These are phyloP conservation scores for Aspergillus jensenii DNA, from an alignment of 2,329 filamentous ascomycete species.

Conservation along the genomic window DNA sequence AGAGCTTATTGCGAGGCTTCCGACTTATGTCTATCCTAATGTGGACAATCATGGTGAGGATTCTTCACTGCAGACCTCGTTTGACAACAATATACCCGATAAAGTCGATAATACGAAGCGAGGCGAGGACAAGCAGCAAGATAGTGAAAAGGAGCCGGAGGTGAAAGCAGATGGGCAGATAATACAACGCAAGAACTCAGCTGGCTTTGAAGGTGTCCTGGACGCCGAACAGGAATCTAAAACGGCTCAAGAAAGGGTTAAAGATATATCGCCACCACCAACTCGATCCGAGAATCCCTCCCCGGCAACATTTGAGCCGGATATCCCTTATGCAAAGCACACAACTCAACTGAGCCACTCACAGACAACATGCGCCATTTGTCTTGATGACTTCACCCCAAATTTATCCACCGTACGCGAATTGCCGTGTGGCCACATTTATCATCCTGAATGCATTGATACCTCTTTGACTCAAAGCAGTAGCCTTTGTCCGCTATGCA, in stretches of 20 bases:
- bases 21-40: conserved; percentile 71
- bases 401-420: conserved; percentile 74
- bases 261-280: neutral
- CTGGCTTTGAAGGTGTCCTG: neutral
- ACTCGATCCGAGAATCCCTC: neutral
- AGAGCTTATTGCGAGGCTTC: conserved; percentile 69
- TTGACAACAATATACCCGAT: neutral
- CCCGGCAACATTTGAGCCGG: neutral
- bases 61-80: neutral
- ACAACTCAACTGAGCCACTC: conserved; percentile 49
- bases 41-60: conserved; percentile 18
- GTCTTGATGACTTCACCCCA: conserved; percentile 74
- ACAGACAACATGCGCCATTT: conserved; percentile 87
- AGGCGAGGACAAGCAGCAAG: neutral
- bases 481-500: conserved; percentile 89
- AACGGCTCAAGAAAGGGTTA: neutral
- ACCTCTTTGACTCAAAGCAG: conserved; percentile 75
- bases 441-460: conserved; percentile 89
- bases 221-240: neutral
- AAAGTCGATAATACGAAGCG: neutral
- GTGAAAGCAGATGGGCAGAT: neutral
- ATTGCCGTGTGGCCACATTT: conserved; percentile 87
- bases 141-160: neutral
- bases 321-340: conserved; percentile 6
- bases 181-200: conserved; percentile 12